Evolutionary conservation across 176 grass and related monocot species (phyloP), one percentile per base, ranked within the genome.

Genomic region (Oryza coarctata): DNA sequence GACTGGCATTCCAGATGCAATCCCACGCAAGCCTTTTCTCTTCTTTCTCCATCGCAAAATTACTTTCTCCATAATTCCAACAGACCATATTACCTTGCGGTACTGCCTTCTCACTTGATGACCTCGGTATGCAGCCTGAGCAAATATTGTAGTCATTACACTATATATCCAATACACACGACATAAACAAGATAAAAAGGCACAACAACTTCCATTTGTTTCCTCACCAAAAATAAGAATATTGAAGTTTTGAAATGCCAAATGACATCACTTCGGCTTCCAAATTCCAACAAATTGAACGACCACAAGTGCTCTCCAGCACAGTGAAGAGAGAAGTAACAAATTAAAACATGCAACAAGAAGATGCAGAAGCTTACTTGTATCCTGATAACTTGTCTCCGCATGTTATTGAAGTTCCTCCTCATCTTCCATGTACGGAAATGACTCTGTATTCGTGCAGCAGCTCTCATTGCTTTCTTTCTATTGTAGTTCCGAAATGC

Each of bases 21-120:
- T 90, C 60, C 96, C 96, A 20, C 96, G 96, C 71, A 99, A 71
- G 36, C 96, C 96, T 72, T 79, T 90, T 89, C 82, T 91, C 85
- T 99, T 99, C 69, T 91, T 85, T 68, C 96, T 88, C 96, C 96
- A 99, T 77, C 96, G 89, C 82, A 99, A 75, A 60, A 99, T 94
- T 61, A 91, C 96, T 88, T 99, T 99, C 88, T 95, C 93, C 74
- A 99, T 80, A 2, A 99, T 34, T 57, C 96, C 96, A 52, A 99
- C 96, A 9, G 96, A 99, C 96, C 96, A 99, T 84, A 91, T 79
- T 85, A 99, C 90, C 82, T 95, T 95, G 52, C 68, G 40, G 89
- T 95, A 99, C 43, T 93, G 91, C 64, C 78, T 93, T 83, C 96
- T 95, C 76, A 93, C 73, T 85, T 85, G 93, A 70, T 93, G 93